Evolutionary conservation across 345 rosid species (phyloP).

Genomic region (Triadica sebifera): DNA sequence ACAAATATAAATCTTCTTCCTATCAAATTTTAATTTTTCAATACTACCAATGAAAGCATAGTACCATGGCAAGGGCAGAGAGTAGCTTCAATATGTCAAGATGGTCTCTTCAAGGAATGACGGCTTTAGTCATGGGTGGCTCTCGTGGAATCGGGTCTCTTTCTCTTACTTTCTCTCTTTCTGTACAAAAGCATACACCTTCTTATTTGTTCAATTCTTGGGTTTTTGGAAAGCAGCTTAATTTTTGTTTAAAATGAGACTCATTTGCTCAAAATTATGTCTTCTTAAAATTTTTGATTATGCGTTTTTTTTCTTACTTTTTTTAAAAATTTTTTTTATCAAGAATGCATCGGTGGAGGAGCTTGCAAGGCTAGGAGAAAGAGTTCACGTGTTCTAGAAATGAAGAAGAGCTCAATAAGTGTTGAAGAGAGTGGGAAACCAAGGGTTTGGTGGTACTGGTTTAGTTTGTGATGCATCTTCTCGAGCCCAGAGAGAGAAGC

Average conservation of each 20-base stretch:
- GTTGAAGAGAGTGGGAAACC: slow-evolving; percentile 54
- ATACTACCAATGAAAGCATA: neutral
- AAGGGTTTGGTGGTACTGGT: slow-evolving; percentile 65
- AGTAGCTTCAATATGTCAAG: slow-evolving; percentile 33
- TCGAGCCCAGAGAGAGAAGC: slow-evolving; percentile 47
- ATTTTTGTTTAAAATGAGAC: no score
- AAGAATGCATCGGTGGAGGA: slow-evolving; percentile 77
- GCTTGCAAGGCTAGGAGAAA: slow-evolving; percentile 66
- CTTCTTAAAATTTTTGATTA: neutral
- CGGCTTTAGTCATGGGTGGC: slow-evolving; percentile 82
- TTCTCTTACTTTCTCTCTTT: neutral
- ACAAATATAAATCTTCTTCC: neutral
- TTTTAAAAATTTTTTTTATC: no score
- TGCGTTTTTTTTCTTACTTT: neutral
- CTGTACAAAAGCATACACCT: neutral
- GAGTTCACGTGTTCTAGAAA: slow-evolving; percentile 75
- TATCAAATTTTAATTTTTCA: neutral
- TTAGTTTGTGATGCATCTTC: slow-evolving; percentile 68
- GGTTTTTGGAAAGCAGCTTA: neutral
- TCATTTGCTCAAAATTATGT: neutral
- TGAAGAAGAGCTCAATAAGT: slow-evolving; percentile 51
- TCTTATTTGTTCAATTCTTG: slow-evolving; percentile 1
- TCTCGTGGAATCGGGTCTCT: slow-evolving; percentile 84
- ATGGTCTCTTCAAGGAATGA: slow-evolving; percentile 71
- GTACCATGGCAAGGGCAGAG: slow-evolving; percentile 26